Evolutionary conservation across 2,329 filamentous ascomycete species (phyloP), one percentile per base, ranked within the genome.

Genomic region (Fusarium armeniacum): DNA sequence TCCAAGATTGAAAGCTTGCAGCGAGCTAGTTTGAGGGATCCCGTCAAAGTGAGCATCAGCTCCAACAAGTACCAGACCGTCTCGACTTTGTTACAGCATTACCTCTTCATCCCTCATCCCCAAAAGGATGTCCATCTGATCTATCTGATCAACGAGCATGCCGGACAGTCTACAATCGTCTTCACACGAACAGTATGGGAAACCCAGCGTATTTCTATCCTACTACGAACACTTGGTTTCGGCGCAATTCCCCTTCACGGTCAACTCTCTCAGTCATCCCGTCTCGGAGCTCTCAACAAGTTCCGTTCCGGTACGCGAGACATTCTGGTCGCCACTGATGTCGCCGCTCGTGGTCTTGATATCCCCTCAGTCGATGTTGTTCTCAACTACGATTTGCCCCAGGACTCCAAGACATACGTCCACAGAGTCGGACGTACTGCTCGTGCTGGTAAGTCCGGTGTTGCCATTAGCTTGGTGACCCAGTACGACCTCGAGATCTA

Each of bases 171-270:
- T 0, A 90, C 88, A 64, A 97, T 99, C 76, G 87, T 98, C 70
- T 99, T 99, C 82, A 94, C 93, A 0, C 86, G 96, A 44, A 99
- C 96, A 0, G 93, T 98, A 45, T 92, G 93, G 79, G 95, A 98
- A 78, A 92, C 94, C 0, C 93, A 97, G 78, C 88, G 96, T 11
- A 80, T 98, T 33, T 90, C 94, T 26, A 92, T 97, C 75, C 81
- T 99, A 18, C 86, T 98, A 4, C 90, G 95, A 50, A 87, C 90
- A 0, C 88, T 99, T 5, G 95, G 94, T 30, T 96, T 98, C 76
- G 90, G 91, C 41, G 95, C 94, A 6, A 96, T 98, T 64, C 95
- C 96, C 0, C 86, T 99, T 0, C 95, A 99, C 80, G 96, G 95
- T 11, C 93, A 97, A 77, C 87, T 99, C 52, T 94, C 90, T 2